Base-by-base conservation (phyloP, 2,329 filamentous ascomycete species). In the Fonsecaea erecta region DNA sequence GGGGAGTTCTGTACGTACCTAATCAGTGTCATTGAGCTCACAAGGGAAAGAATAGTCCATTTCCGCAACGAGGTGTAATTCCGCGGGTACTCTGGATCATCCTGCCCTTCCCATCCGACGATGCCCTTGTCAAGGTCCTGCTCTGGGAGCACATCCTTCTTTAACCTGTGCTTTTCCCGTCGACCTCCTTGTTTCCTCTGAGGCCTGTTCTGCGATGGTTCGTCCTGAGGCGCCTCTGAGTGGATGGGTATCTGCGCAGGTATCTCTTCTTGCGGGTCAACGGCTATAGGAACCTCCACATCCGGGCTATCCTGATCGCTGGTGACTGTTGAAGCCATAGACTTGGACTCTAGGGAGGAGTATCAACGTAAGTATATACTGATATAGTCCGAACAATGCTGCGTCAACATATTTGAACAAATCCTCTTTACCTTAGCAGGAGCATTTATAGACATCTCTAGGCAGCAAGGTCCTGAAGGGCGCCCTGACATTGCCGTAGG, bases 61-160 rank as follows among this genome's bases (percentile, higher is more conserved):
- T 76, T 75, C 56, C 73, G 72, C 48, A 57, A 62, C 0, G 60
- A 57, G 3, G 74, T 43, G 71, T 74, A 76, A 64, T 76, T 75
- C 58, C 74, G 67, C 2, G 74, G 72, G 35, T 75, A 75, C 30
- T 72, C 70, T 8, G 70, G 70, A 63, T 76, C 75, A 52, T 76
- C 70, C 2, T 71, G 72, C 0, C 73, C 73, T 54, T 74, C 71
- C 68, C 70, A 73, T 43, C 68, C 65, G 52, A 73, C 66, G 11
- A 72, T 51, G 1, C 35, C 55, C 16, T 58, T 46, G 12, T 58
- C 55, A n/a, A 58, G 55, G 37, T 46, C 37, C n/a, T 58, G 55
- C 16, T 48, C 18, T 24, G 43, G 43, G 11, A 48, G 43, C 18
- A 48, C 18, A 12, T 48, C 43, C 43, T 21, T 48, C 7, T 48